Base-by-base conservation (phyloP, 768 basidiomycete genomes). In the Termitomyces eurrhizus region DNA sequence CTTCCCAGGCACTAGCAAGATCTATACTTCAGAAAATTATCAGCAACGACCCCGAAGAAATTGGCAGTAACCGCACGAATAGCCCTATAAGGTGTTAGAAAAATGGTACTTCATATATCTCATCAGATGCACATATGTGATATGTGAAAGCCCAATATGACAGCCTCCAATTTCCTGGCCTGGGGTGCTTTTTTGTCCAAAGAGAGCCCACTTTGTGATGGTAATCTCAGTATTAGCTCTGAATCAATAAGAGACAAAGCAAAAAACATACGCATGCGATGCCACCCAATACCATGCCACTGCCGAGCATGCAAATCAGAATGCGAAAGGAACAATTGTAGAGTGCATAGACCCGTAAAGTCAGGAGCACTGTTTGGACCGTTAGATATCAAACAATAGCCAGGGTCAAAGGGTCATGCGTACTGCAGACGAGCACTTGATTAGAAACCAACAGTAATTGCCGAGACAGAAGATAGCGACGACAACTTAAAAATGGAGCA, bases 271-370 rank as follows among this genome's bases (percentile, higher is more conserved):
- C 83, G 44, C 64, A 70, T 46, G 29, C 29, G 26, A 49, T 32
- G 16, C 6, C 29, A 49, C 74, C 61, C 35, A 84, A 60, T 1
- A 73, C 54, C 0, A 65, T 56, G 2, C 70, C 77, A 36, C 70
- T 69, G 5, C 67, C 65, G 3, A 79, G 14, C 67, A 83, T 67
- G 35, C 67, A 70, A 4, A 64, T 57, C n/a, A 79, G 60, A 42
- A 83, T 66, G 21, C 73, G 70, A 45, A 72, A 62, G 18, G 76
- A 77, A 37, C 77, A 65, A 14, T 72, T 69, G 60, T 82, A 85
- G 12, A 86, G 67, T 4, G 83, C 83, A 59, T 78, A 80, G 56
- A 80, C 79, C 44, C 84, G 79, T 42, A 81, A 67, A 12, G 76
- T 75, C 32, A 83, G 72, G 39, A 79, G 74, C 58, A 73, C 80